Evolutionary conservation across 257 asterid species (phyloP).

Genomic region (Salvia rosmarinus): DNA sequence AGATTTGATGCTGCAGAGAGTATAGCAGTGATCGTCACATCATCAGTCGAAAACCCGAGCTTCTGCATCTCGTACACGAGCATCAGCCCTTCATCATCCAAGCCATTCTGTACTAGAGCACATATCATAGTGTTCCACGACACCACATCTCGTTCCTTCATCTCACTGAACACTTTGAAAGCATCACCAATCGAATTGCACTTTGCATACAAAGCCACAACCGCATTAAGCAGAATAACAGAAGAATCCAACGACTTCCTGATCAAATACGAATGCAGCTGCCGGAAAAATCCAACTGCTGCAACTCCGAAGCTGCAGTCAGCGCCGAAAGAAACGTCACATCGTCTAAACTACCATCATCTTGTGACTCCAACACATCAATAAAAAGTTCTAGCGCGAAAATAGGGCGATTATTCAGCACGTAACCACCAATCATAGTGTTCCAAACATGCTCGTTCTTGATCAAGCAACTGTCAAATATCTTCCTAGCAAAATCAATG

Average conservation of each 20-base stretch:
- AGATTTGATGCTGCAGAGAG: slow-evolving; percentile 82
- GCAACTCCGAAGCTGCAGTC: slow-evolving; percentile 71
- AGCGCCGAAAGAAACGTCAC: slow-evolving; percentile 68
- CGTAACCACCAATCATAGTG: slow-evolving; percentile 66
- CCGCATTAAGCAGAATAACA: slow-evolving; percentile 54
- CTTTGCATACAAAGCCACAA: slow-evolving; percentile 64
- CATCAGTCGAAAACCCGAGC: slow-evolving; percentile 52
- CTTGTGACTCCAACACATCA: slow-evolving; percentile 50
- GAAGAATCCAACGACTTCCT: slow-evolving; percentile 51
- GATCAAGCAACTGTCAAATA: slow-evolving; percentile 59
- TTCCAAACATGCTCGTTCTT: slow-evolving; percentile 78
- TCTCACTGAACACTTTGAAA: slow-evolving; percentile 55
- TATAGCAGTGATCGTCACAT: slow-evolving; percentile 65
- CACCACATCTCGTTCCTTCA: slow-evolving; percentile 69
- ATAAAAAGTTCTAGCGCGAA: slow-evolving; percentile 59
- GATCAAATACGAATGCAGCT: slow-evolving; percentile 65
- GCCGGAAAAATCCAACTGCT: slow-evolving; percentile 50
- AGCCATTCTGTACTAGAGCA: slow-evolving; percentile 66
- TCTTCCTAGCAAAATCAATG: slow-evolving; percentile 51
- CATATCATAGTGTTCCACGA: slow-evolving; percentile 86
- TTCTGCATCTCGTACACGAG: slow-evolving; percentile 74
- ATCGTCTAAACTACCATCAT: slow-evolving; percentile 49
- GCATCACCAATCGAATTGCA: slow-evolving; percentile 56
- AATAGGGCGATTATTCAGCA: slow-evolving; percentile 53
- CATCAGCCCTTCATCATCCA: slow-evolving; percentile 72